Percentiles rank a stretch among this genome's conserved stretches.
These are phyloP conservation scores for Neurospora sp. DNA, from an alignment of 495 filamentous ascomycete genomes.

Conservation along the genomic window DNA sequence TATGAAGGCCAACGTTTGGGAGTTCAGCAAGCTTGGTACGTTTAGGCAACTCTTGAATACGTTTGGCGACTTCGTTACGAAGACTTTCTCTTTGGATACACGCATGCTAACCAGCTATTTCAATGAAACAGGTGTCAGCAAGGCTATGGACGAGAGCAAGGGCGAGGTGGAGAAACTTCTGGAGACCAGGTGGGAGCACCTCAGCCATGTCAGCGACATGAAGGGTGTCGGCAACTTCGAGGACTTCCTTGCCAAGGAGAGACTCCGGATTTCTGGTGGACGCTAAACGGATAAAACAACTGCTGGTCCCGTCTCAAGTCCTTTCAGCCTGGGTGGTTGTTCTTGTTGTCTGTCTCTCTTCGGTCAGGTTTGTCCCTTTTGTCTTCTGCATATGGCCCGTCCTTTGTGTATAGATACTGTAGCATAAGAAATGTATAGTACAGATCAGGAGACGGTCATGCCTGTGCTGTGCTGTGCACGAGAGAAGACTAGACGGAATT, in stretches of 20 bases:
- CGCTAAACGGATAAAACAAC: slow-evolving; percentile 10
- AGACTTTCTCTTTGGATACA: not conserved
- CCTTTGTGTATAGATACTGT: slow-evolving; percentile 8
- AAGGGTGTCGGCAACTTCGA: slow-evolving; percentile 43
- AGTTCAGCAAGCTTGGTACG: slow-evolving; percentile 62
- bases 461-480: not conserved
- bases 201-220: slow-evolving; percentile 45
- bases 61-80: not conserved
- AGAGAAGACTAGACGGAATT: not conserved
- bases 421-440: slow-evolving; percentile 1
- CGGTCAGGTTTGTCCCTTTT: not conserved
- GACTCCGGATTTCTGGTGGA: slow-evolving; percentile 27
- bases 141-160: slow-evolving; percentile 52
- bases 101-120: not conserved
- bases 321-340: not conserved
- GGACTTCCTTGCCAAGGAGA: slow-evolving; percentile 44
- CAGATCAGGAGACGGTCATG: slow-evolving; percentile 1
- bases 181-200: slow-evolving; percentile 51
- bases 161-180: slow-evolving; percentile 50
- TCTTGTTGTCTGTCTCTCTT: not conserved
- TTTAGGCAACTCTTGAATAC: too few species aligned
- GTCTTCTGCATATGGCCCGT: not conserved
- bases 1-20: slow-evolving; percentile 98
- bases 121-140: slow-evolving; percentile 46
- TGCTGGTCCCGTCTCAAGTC: not conserved